Conservation (phyloP, 2,329 filamentous ascomycete species). For the Ceratocystis smalleyi region DNA sequence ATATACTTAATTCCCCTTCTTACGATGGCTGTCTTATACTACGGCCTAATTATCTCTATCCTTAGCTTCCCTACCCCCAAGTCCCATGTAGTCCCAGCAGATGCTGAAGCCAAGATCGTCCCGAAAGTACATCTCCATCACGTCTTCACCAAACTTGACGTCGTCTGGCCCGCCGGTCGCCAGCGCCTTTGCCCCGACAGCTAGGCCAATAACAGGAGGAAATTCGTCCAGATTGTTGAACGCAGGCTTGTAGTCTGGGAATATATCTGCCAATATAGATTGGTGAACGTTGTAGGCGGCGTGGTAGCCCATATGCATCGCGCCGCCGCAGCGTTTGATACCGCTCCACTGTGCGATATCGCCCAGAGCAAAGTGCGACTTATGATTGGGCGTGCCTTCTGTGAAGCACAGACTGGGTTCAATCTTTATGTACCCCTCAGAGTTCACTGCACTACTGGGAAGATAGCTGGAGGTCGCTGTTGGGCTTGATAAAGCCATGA, state of each 20-base stretch:
- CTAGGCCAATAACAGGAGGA: constrained; percentile 53
- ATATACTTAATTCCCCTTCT: too few relatives aligned
- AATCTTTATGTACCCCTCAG: constrained; percentile 51
- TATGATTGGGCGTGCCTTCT: constrained; percentile 37
- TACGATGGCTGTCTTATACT: not conserved
- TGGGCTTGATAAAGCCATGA: constrained; percentile 52
- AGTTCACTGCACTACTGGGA: constrained; percentile 40
- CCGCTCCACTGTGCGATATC: constrained; percentile 58
- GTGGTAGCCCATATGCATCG: constrained; percentile 57
- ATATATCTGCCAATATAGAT: constrained; percentile 34
- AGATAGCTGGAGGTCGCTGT: constrained; percentile 48
- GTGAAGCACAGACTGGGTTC: constrained; percentile 33
- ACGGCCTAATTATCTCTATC: not conserved
- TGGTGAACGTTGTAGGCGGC: constrained; percentile 54
- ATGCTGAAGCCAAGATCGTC: constrained; percentile 51
- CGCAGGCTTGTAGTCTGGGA: constrained; percentile 28
- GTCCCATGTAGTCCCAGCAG: constrained; percentile 39
- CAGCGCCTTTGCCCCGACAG: constrained; percentile 54
- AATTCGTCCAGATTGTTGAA: constrained; percentile 38
- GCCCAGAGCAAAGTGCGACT: constrained; percentile 51
- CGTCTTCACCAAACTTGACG: constrained; percentile 43
- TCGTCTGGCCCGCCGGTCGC: constrained; percentile 44
- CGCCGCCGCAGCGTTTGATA: constrained; percentile 63
- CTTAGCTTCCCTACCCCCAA: constrained; percentile 24
- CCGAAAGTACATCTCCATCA: constrained; percentile 49